Conservation (phyloP, 768 basidiomycete genomes). For the Termitomyces sp. region DNA sequence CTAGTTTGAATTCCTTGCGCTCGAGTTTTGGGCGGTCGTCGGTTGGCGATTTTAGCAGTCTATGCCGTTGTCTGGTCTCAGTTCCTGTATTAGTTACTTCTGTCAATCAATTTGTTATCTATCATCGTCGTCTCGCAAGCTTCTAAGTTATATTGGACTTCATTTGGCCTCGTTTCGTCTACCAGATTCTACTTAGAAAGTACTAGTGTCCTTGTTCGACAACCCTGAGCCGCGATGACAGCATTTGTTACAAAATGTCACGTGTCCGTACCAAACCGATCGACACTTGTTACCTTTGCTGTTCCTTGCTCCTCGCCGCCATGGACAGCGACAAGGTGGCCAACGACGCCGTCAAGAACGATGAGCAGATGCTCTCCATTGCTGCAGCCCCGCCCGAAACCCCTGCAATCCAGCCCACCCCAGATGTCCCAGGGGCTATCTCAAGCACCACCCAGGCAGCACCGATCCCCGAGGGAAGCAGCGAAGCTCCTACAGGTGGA, state of each 20-base stretch:
- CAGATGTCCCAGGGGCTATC: not conserved
- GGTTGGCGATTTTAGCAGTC: too few relatives aligned
- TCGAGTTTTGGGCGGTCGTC: too few relatives aligned
- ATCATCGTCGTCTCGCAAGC: not conserved
- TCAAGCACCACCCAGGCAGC: not conserved
- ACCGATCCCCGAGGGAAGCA: slow-evolving; percentile 5
- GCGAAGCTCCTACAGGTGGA: slow-evolving; percentile 4
- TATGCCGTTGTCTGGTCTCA: not conserved
- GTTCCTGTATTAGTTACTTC: not conserved
- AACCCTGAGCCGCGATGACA: not conserved
- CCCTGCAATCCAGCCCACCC: not conserved
- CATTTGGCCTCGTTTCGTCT: too few relatives aligned
- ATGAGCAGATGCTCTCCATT: not conserved
- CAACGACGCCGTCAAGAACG: slow-evolving; percentile 6
- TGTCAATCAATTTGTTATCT: not conserved
- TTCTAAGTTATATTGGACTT: too few relatives aligned
- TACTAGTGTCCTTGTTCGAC: too few relatives aligned
- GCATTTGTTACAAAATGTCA: slow-evolving; percentile 1
- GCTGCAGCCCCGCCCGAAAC: not conserved
- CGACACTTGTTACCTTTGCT: not conserved
- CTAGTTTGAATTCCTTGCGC: not conserved
- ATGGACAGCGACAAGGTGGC: slow-evolving; percentile 17
- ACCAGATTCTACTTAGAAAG: not conserved
- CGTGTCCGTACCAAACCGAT: slow-evolving; percentile 11
- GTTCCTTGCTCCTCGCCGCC: slow-evolving; percentile 4